A percentile compares a stretch with the other conserved stretches of the same genome.
Evolutionary conservation across 495 filamentous ascomycete species (phyloP).

Genomic region (Penicillium diatomitis): DNA sequence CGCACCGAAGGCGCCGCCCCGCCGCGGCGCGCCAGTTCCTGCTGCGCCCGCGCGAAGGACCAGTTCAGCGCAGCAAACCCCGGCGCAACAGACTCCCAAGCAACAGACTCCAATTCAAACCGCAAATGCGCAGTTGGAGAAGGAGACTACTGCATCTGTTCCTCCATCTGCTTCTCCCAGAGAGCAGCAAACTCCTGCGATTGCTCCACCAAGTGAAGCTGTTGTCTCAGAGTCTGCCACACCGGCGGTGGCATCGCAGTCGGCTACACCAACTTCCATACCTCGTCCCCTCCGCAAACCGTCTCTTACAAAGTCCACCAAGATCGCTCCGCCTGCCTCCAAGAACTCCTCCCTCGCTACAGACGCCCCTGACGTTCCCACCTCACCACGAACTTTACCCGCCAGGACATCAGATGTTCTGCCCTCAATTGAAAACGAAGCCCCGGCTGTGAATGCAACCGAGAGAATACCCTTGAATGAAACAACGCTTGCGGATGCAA

Average conservation of each 20-base stretch:
- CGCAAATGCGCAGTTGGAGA: background rate
- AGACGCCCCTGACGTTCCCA: conserved; percentile 6
- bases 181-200: conserved; percentile 11
- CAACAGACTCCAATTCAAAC: conserved; percentile 1
- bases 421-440: conserved; percentile 10
- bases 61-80: conserved; percentile 29
- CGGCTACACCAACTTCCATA: conserved; percentile 19
- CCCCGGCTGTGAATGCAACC: background rate
- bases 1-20: conserved; percentile 42
- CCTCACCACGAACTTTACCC: conserved; percentile 7
- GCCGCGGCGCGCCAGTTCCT: conserved; percentile 31
- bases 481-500: too few relatives aligned
- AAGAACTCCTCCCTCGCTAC: background rate
- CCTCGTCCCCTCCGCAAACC: conserved; percentile 23
- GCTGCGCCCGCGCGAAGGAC: conserved; percentile 28
- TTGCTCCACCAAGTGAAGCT: conserved; percentile 6
- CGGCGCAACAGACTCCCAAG: conserved; percentile 28
- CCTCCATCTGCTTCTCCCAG: conserved; percentile 12
- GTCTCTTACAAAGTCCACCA: conserved; percentile 8
- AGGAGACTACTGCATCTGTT: conserved; percentile 15
- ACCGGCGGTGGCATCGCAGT: conserved; percentile 4
- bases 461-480: too few relatives aligned
- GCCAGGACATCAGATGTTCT: conserved; percentile 1
- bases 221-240: conserved; percentile 6
- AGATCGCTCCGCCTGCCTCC: background rate